Evolutionary conservation across 2,329 filamentous ascomycete species (phyloP).

Genomic region (Nemania bipapillata): DNA sequence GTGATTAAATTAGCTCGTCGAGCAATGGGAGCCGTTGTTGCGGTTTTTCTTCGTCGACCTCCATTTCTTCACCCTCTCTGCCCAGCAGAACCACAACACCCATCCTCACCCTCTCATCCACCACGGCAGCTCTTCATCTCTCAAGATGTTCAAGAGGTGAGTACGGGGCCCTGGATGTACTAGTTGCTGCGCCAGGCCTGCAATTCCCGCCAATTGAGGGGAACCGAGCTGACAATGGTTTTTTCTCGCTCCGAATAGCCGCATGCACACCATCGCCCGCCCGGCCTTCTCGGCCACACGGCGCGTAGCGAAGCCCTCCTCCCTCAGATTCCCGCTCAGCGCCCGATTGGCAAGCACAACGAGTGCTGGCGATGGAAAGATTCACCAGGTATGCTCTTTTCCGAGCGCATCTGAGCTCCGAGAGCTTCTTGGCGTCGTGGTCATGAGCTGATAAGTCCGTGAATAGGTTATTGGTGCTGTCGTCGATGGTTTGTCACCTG

Average conservation of each 20-base stretch:
- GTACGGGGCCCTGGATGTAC: conserved; percentile 54
- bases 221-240: conserved; percentile 61
- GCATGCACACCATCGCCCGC: conserved; percentile 72
- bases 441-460: conserved; percentile 62
- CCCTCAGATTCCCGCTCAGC: conserved; percentile 65
- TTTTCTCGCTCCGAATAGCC: conserved; percentile 60
- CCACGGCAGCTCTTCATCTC: conserved; percentile 74
- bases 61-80: conserved; percentile 47
- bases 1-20: conserved; percentile 41
- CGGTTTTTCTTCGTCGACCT: conserved; percentile 45
- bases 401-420: conserved; percentile 5
- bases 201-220: conserved; percentile 65
- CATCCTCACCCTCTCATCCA: conserved; percentile 68
- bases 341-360: conserved; percentile 69
- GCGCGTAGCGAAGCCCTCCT: conserved; percentile 68
- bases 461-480: conserved; percentile 96
- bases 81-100: conserved; percentile 55
- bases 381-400: conserved; percentile 68
- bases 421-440: conserved; percentile 42
- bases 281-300: conserved; percentile 67
- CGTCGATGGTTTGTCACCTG: conserved; percentile 83
- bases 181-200: conserved; percentile 44
- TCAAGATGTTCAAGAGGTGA: conserved; percentile 86
- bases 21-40: conserved; percentile 36
- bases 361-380: conserved; percentile 71